Conservation (phyloP, 805 yeast genomes). For the Brettanomyces bruxellensis region DNA sequence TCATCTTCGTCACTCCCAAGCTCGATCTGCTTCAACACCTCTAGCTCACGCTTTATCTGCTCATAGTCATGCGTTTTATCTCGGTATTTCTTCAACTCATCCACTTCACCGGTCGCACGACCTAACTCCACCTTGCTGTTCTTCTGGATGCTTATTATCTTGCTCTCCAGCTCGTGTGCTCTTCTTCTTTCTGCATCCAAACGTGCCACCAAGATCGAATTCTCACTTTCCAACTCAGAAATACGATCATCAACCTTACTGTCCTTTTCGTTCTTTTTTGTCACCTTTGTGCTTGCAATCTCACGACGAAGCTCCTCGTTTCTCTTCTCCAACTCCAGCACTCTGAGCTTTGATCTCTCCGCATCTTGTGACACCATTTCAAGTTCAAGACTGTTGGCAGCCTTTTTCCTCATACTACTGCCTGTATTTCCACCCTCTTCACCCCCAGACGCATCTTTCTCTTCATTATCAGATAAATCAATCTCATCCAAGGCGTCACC, state of each 20-base stretch:
- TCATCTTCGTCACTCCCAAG: constrained; percentile 42
- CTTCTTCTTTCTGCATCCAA: constrained; percentile 40
- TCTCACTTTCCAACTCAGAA: constrained; percentile 58
- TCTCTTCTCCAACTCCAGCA: constrained; percentile 63
- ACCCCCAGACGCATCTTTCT: constrained; percentile 10
- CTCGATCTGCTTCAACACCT: constrained; percentile 63
- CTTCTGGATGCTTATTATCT: constrained; percentile 25
- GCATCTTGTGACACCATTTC: constrained; percentile 68
- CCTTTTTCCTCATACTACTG: constrained; percentile 14
- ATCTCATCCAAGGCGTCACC: constrained; percentile 31
- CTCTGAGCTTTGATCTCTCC: constrained; percentile 59
- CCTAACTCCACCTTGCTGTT: constrained; percentile 35
- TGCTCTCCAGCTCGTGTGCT: constrained; percentile 15
- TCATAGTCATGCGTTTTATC: constrained; percentile 61
- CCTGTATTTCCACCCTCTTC: constrained; percentile 2
- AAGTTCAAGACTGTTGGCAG: constrained; percentile 40
- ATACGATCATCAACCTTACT: constrained; percentile 29
- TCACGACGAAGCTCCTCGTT: constrained; percentile 68
- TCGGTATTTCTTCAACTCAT: constrained; percentile 39
- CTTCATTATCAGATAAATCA: constrained; percentile 18
- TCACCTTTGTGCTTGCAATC: constrained; percentile 40
- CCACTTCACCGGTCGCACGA: constrained; percentile 42
- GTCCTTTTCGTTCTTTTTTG: constrained; percentile 33
- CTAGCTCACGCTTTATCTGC: constrained; percentile 68
- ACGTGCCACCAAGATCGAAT: constrained; percentile 50